Evolutionary conservation across 257 asterid species (phyloP), one percentile per base, ranked within the genome.

Genomic region (Ehretia macrophylla): DNA sequence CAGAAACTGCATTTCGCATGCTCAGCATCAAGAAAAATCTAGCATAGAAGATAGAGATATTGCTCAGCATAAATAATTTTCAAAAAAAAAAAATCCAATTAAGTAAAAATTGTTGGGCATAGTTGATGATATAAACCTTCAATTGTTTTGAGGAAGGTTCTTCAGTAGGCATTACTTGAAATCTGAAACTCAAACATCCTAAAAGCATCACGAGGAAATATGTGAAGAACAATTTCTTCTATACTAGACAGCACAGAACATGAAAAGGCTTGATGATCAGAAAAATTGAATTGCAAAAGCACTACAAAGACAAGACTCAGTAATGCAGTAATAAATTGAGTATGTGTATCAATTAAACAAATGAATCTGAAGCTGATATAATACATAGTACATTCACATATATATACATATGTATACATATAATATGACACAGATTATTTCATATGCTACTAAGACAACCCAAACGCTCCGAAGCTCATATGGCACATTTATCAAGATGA

Each of bases 1-100:
- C 99, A 93, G 56, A 93, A 86, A 32, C 94, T 72, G 81, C 99
- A 93, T 73, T 89, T 93, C 12, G 91, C 90, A 74, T 93, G 81
- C 62, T 89, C 99, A 21, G 92, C 83, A 69, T 92, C 95, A 14
- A 93, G 68, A 67, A 42, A 73, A 66, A 93, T 70, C 97, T 92
- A 54, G 57, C 63, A 72, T 14, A 10, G 6, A 60, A 67, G 32
- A 72, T 21, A 53, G 37, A 37, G 49, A 70, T 38, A 27, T 11
- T 23, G 58, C 58, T 67, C 54, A 59, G 40, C 61, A 67, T 56
- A 39, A 45, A 51, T 44, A 49, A 49, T 55, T 4, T 18, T 51
- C 20, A 18, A 61, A 5, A 17, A 64, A 17, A 64, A 59, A 16
- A 11, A 51, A 16, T 32, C 37, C 27, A 16, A 57, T 45, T 27